Percentiles rank a stretch among this genome's conserved stretches.
Evolutionary conservation across 2,329 filamentous ascomycete genomes (phyloP).

Genomic region (Saccharata proteae): DNA sequence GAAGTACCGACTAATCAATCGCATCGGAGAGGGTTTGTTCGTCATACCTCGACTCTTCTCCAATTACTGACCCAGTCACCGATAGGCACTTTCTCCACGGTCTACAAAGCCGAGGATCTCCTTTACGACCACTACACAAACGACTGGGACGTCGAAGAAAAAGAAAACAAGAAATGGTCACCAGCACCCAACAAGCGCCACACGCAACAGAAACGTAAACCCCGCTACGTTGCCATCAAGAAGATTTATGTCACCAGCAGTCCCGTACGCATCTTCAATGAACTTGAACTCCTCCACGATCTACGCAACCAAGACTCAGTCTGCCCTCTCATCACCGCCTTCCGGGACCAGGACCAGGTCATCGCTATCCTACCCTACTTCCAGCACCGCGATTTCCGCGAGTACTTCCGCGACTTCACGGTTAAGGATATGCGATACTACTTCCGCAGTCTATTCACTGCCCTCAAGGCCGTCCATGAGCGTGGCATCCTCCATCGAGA

Average conservation of each 20-base stretch:
- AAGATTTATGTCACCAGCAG: constrained; percentile 99
- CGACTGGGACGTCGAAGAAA: constrained; percentile 67
- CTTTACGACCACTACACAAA: constrained; percentile 75
- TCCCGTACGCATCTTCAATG: constrained; percentile 85
- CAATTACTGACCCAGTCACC: too few species aligned
- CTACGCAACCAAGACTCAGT: constrained; percentile 73
- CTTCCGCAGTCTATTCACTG: constrained; percentile 76
- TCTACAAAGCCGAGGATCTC: constrained; percentile 96
- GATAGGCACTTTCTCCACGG: constrained; percentile 92
- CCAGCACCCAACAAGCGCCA: constrained; percentile 51
- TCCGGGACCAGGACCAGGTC: constrained; percentile 86
- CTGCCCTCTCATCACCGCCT: constrained; percentile 94
- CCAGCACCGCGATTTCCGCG: constrained; percentile 84
- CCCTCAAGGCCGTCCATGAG: constrained; percentile 69
- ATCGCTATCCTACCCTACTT: constrained; percentile 93
- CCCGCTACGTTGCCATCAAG: constrained; percentile 89
- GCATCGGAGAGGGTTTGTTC: constrained; percentile 77
- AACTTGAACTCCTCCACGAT: constrained; percentile 85
- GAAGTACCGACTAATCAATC: constrained; percentile 82
- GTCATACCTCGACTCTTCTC: too few species aligned
- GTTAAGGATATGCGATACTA: constrained; percentile 81
- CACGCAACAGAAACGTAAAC: constrained; percentile 29
- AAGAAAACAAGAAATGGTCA: constrained; percentile 52
- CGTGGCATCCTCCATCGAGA: constrained; percentile 83
- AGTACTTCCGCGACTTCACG: constrained; percentile 86